A percentile compares a stretch with the other conserved stretches of the same genome.
Conservation (phyloP, 306 rosid genomes). For the Vicia sativa region DNA sequence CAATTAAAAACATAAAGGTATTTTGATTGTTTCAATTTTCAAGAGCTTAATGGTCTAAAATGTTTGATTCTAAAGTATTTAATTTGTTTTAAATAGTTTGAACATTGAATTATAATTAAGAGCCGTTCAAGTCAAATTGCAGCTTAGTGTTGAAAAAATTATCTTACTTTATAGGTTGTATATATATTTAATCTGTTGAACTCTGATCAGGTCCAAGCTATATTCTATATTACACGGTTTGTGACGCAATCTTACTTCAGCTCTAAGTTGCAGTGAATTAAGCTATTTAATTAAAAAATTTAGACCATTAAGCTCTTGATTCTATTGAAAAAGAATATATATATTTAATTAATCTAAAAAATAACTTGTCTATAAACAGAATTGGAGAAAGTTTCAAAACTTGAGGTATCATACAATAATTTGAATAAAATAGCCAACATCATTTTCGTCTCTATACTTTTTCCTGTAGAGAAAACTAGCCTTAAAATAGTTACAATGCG, state of each 20-base stretch:
- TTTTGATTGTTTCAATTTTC: constrained; percentile 24
- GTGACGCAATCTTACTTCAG: constrained; percentile 9
- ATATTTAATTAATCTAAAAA: too few relatives aligned
- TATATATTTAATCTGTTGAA: constrained; percentile 8
- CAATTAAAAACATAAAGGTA: neutral
- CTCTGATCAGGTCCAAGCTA: neutral
- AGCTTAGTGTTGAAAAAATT: neutral
- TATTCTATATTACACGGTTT: neutral
- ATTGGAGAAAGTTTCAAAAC: too few relatives aligned
- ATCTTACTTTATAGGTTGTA: neutral
- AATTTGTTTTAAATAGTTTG: constrained; percentile 21
- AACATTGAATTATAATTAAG: constrained; percentile 35
- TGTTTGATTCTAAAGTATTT: constrained; percentile 22
- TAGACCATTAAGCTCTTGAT: too few relatives aligned
- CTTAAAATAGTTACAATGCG: too few relatives aligned
- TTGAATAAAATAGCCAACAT: too few relatives aligned
- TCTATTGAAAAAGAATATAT: too few relatives aligned
- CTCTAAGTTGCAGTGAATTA: neutral
- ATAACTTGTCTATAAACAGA: too few relatives aligned
- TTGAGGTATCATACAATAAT: too few relatives aligned
- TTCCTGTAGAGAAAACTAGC: too few relatives aligned
- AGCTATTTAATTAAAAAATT: constrained; percentile 11
- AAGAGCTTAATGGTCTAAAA: constrained; percentile 15
- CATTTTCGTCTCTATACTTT: too few relatives aligned
- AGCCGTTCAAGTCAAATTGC: constrained; percentile 41